phyloP scores from a whole-genome alignment of 805 yeast species.

The Candida berthetii region DNA sequence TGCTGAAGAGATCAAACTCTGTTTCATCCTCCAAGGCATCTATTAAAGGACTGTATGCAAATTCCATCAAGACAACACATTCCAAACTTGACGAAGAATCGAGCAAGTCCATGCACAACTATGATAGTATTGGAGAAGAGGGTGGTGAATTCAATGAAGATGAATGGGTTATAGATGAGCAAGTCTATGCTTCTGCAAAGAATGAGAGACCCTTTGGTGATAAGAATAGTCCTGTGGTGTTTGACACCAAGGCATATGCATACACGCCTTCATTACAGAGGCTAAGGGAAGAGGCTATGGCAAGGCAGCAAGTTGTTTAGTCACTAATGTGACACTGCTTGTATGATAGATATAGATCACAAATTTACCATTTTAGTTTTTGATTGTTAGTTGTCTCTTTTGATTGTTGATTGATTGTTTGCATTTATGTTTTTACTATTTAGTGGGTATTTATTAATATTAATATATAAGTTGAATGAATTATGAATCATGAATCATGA shows the following conservation, averaged over 20 bases:
- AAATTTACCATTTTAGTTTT: background rate
- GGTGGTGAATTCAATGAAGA: slow-evolving; percentile 4
- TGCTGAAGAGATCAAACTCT: slow-evolving; percentile 10
- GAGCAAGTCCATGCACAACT: slow-evolving; percentile 1
- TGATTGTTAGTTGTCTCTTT: background rate
- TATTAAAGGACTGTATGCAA: slow-evolving; percentile 17
- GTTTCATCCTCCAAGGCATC: slow-evolving; percentile 15
- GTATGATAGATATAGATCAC: too few relatives aligned
- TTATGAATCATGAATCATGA: too few relatives aligned
- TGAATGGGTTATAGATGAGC: slow-evolving; percentile 29
- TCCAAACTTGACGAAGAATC: slow-evolving; percentile 8
- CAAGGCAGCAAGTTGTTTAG: slow-evolving; percentile 5
- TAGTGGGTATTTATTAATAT: too few relatives aligned
- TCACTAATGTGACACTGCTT: too few relatives aligned
- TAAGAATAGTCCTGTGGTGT: slow-evolving; percentile 35
- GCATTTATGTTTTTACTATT: too few relatives aligned
- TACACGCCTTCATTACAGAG: slow-evolving; percentile 19
- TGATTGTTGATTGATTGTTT: too few relatives aligned
- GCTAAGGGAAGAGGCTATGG: slow-evolving; percentile 18
- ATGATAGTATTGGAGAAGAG: slow-evolving; percentile 8
- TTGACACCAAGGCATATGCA: slow-evolving; percentile 20
- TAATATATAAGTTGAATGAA: too few relatives aligned
- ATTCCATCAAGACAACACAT: slow-evolving; percentile 13
- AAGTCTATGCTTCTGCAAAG: slow-evolving; percentile 26
- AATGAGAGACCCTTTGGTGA: slow-evolving; percentile 29